Evolutionary conservation across 2,329 filamentous ascomycete genomes (phyloP), one percentile per base, ranked within the genome.

Genomic region (Cephalotrichum gorgonifer): DNA sequence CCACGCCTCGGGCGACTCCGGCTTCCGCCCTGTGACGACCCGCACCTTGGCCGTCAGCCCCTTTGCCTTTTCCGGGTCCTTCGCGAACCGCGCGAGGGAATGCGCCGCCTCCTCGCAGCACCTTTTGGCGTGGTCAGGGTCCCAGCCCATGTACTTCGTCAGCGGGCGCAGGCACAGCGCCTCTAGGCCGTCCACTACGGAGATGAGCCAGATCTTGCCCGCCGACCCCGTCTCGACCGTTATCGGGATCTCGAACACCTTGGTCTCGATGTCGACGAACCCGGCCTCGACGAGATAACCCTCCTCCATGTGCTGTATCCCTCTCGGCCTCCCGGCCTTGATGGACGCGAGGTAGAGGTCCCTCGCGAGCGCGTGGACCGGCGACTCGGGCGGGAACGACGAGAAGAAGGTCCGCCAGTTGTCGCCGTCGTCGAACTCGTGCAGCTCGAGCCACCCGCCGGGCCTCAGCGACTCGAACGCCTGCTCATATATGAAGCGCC

Each of bases 391-490:
- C 1, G 70, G 62, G 50, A 75, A 77, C 6, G 57, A 53, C 1
- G 56, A 55, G n/a, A 60, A 52, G 38, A 52, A 27, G 12, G 43
- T 47, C 14, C 20, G 43, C 51, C 65, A 68, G 33, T 54, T 52
- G 30, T 69, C 67, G n/a, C 64, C 60, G 47, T 72, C 68, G 53
- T 76, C 73, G 55, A 74, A 74, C 54, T 79, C 76, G 42, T 75
- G 59, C 6, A 79, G 58, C 58, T 80, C 76, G 39, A 80, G 68
- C 71, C 73, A 79, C 14, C 75, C 76, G 39, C 76, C 76, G 1
- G 76, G 76, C 50, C 73, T 75, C 33, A 79, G 61, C 51, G 74
- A 77, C 33, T 68, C 63, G 56, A 71, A 75, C 2, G 72, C 70
- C 54, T 76, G 73, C 53, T 66, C 59, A 58, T 79, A 80, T 25